These are phyloP conservation scores for Macrolepiota fuliginosa DNA, from an alignment of 768 basidiomycete species.

Conservation along the genomic window DNA sequence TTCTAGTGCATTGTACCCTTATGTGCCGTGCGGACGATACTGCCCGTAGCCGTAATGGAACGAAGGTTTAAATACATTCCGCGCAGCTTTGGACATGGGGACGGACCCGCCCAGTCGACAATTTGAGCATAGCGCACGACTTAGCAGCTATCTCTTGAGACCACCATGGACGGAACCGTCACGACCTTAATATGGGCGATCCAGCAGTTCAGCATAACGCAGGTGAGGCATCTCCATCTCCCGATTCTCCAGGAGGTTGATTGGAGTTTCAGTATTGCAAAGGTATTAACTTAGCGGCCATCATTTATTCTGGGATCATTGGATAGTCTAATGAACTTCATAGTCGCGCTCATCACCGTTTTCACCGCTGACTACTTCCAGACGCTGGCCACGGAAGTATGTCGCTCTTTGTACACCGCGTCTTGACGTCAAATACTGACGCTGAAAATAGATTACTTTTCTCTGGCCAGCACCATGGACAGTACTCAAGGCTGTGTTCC, in stretches of 20 bases:
- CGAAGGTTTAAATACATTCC: not conserved
- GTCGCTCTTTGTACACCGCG: not conserved
- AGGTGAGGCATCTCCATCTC: not conserved
- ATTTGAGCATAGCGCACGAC: not conserved
- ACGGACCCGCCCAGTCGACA: not conserved
- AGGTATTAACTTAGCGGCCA: not conserved
- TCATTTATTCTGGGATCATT: not conserved
- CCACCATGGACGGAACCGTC: not conserved
- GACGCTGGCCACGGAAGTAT: not conserved
- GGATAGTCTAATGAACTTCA: not conserved
- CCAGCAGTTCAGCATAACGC: not conserved
- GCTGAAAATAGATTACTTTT: not conserved
- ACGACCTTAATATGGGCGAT: not conserved
- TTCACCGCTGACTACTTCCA: not conserved
- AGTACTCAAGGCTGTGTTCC: not conserved
- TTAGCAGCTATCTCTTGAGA: not conserved
- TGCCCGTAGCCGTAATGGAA: not conserved
- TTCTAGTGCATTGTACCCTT: not conserved
- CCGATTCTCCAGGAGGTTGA: not conserved
- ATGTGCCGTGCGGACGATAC: not conserved
- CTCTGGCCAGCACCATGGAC: constrained; percentile 1
- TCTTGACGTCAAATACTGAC: not conserved
- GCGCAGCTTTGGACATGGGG: not conserved
- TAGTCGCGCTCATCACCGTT: not conserved
- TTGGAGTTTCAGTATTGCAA: not conserved